Evolutionary conservation across 441 rosid genomes (phyloP), one percentile per base, ranked within the genome.

Genomic region (Gossypium schwendimanii): DNA sequence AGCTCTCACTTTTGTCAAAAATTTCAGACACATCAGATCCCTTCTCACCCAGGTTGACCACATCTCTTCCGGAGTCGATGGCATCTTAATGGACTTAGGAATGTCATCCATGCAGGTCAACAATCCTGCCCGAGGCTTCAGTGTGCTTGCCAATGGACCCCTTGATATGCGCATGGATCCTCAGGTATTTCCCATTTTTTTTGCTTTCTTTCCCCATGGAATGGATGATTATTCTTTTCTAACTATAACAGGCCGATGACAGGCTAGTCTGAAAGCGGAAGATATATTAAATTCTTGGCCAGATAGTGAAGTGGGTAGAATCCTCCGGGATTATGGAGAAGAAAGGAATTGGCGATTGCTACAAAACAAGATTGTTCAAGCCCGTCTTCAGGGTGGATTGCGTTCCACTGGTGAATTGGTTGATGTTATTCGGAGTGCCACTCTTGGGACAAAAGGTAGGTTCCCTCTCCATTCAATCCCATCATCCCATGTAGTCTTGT

Each of bases 161-260:
- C 99, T 94, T 79, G 99, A 94, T 69, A 94, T 94, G 99, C 86
- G 97, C 2, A 94, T 94, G 96, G 97, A 94, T 84, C 93, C 97
- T 75, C 91, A 82, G 91, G 98, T 92, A 52, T 39, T 39, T 39
- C 45, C 45, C 45, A 0, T 2, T 8, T 9, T 39, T 39, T 39
- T 39, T 39, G 45, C 45, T 39, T 55, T 21, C 26, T 54, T 18
- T 18, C 24, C 12, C 59, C 60, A 3, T 57, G 61, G 2, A 57
- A 10, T 39, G 45, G 45, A 3, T 9, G 6, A 9, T n/a, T 49
- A 49, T 57, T 39, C 45, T 39, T 39, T 39, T 39, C 45, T 39
- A 39, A 39, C 45, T 2, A 2, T 20, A 55, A 24, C 28, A 55
- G 60, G 31, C 60, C 1, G 11, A 55, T 55, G 60, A 21, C 60